Base-by-base conservation (phyloP, 768 basidiomycete species). In the Chlorophyllum brunneum region DNA sequence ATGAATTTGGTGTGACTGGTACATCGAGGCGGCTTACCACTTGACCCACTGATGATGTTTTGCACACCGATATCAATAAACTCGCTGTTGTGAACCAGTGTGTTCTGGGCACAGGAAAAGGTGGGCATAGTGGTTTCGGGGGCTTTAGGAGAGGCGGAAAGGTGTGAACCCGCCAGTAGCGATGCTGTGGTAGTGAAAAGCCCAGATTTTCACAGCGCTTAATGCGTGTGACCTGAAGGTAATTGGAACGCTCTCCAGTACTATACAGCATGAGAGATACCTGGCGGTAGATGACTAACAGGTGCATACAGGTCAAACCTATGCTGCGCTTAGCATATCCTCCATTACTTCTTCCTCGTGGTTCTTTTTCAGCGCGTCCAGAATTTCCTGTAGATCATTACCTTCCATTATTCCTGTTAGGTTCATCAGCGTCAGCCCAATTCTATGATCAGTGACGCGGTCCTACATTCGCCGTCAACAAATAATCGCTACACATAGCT, bases 391-490 rank as follows among this genome's bases (percentile, higher is more conserved):
- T 20, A 88, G 60, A 1, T 78, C 82, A 23, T 83, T 79, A 2
- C 83, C 86, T 58, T 88, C 85, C 63, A 90, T 74, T 3, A 87
- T 79, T 0, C 78, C 75, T 3, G 71, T 67, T 3, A 89, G 72
- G 54, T 87, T 87, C 69, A 75, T 83, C 23, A 91, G 57, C 1
- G 88, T 86, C 22, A 94, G 63, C 3, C 88, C 87, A 36, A 97
- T 83, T 0, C 94, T 79, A 60, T 98, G 95, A 65, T 97, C 95
- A 2, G 95, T 98, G 8, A 98, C 82, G 8, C 94, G 86, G 57
- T 93, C 92, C 86, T 95, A 58, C 27, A 37, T 13, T 9, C 13
- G 18, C 16, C 54, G 20, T 44, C 11, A 43, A 27, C 37, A 9
- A 13, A 31, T 7, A 16, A 40, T 31, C 18, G 13, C n/a, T 26